Evolutionary conservation across 176 grass and related monocot species (phyloP).

Genomic region (Oryza glaberrima): DNA sequence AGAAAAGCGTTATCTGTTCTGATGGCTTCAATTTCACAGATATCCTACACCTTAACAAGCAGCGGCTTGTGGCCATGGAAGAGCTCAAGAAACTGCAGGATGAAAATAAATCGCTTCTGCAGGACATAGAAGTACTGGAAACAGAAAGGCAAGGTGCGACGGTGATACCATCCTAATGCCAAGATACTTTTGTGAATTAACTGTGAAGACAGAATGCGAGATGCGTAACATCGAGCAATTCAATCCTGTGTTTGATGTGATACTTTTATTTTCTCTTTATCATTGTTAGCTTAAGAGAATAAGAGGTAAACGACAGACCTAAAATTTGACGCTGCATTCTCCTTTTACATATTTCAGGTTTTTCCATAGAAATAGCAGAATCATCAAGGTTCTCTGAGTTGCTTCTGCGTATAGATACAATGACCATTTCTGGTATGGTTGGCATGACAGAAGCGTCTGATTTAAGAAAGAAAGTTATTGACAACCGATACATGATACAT

Average conservation of each 20-base stretch:
- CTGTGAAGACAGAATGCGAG: background rate
- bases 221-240: background rate
- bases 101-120: slow-evolving; percentile 46
- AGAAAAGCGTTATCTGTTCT: background rate
- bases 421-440: slow-evolving; percentile 53
- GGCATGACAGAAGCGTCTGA: slow-evolving; percentile 48
- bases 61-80: slow-evolving; percentile 47
- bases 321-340: background rate
- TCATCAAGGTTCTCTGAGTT: slow-evolving; percentile 48
- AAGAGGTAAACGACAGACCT: background rate
- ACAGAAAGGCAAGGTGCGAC: slow-evolving; percentile 19
- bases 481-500: slow-evolving; percentile 41
- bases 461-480: slow-evolving; percentile 55
- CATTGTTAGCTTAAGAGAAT: background rate
- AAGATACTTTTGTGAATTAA: background rate
- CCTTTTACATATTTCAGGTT: slow-evolving; percentile 38
- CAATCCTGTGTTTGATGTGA: background rate
- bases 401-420: slow-evolving; percentile 57
- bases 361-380: background rate
- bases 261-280: slow-evolving; percentile 2
- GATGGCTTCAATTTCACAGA: slow-evolving; percentile 33
- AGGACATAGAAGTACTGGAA: slow-evolving; percentile 49
- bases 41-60: slow-evolving; percentile 60
- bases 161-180: background rate
- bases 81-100: slow-evolving; percentile 50